Conservation (phyloP, 2,329 filamentous ascomycete genomes). For the Trichoderma atrobrunneum region DNA sequence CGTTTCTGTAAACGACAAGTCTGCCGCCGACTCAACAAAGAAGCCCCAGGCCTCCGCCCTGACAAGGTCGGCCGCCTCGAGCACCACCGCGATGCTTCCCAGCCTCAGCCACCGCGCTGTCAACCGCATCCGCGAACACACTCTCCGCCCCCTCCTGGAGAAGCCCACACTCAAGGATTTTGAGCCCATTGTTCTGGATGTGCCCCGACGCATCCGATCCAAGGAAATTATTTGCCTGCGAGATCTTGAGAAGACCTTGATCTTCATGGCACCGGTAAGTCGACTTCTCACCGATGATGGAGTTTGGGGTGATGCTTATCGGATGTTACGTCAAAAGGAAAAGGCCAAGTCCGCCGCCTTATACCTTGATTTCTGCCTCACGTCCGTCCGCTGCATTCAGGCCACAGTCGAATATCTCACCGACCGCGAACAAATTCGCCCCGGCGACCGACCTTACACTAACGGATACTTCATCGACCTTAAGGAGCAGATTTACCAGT, state of each 20-base stretch:
- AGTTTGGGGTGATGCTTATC: constrained; percentile 64
- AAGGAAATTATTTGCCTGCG: constrained; percentile 88
- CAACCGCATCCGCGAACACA: constrained; percentile 76
- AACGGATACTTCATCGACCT: constrained; percentile 97
- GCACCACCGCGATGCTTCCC: constrained; percentile 49
- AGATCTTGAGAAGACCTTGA: constrained; percentile 89
- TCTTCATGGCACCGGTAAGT: constrained; percentile 94
- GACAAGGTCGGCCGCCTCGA: constrained; percentile 56
- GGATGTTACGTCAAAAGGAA: constrained; percentile 72
- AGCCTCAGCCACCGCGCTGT: constrained; percentile 67
- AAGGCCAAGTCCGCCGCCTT: constrained; percentile 65
- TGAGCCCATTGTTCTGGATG: constrained; percentile 72
- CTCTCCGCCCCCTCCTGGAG: constrained; percentile 72
- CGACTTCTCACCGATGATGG: constrained; percentile 52
- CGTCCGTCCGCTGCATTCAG: constrained; percentile 85
- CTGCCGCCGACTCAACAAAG: constrained; percentile 43
- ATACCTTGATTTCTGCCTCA: constrained; percentile 87
- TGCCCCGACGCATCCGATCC: constrained; percentile 74
- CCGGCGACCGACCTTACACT: constrained; percentile 85
- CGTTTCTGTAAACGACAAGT: constrained; percentile 56
- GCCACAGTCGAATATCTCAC: constrained; percentile 81
- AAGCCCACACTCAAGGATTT: constrained; percentile 75
- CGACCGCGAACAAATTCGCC: constrained; percentile 81
- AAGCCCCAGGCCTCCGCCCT: constrained; percentile 52
- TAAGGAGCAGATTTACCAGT: constrained; percentile 86